Evolutionary conservation across 2,329 filamentous ascomycete species (phyloP).

Genomic region (Trichophyton schoenleinii): DNA sequence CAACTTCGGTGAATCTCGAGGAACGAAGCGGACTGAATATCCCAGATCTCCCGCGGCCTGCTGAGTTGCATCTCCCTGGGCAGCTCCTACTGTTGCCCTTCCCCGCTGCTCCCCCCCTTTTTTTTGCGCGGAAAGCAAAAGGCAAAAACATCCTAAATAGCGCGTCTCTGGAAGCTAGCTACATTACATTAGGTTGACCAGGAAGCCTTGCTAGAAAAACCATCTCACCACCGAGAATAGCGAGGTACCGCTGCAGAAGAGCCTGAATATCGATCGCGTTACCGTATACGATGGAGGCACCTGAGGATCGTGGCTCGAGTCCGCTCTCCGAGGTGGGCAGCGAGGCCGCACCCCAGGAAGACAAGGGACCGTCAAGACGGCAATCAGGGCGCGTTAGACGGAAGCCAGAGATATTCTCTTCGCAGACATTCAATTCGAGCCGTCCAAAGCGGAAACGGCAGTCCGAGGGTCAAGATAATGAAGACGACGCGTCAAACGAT

Average conservation of each 20-base stretch:
- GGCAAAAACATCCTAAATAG: not conserved
- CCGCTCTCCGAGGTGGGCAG: slow-evolving; percentile 12
- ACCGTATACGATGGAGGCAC: slow-evolving; percentile 8
- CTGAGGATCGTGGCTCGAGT: slow-evolving; percentile 13
- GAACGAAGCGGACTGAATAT: not conserved
- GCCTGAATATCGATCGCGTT: not conserved
- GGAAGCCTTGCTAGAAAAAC: not conserved
- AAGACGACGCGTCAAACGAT: slow-evolving; percentile 22
- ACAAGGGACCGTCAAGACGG: slow-evolving; percentile 22
- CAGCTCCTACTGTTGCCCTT: not conserved
- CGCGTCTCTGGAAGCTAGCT: not conserved
- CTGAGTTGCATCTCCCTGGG: not conserved
- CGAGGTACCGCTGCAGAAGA: not conserved
- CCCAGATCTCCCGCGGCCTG: not conserved
- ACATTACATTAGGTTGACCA: not conserved
- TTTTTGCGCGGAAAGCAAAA: not conserved
- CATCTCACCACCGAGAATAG: not conserved
- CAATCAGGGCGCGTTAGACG: slow-evolving; percentile 35
- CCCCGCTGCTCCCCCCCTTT: not conserved
- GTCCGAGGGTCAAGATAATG: slow-evolving; percentile 25
- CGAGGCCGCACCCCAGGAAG: slow-evolving; percentile 16
- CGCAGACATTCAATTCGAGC: slow-evolving; percentile 17
- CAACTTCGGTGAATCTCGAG: not conserved
- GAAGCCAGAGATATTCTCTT: slow-evolving; percentile 32
- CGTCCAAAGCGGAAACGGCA: slow-evolving; percentile 39